These are phyloP conservation scores for Citrus sp. DNA, from an alignment of 345 rosid genomes.

Conservation along the genomic window DNA sequence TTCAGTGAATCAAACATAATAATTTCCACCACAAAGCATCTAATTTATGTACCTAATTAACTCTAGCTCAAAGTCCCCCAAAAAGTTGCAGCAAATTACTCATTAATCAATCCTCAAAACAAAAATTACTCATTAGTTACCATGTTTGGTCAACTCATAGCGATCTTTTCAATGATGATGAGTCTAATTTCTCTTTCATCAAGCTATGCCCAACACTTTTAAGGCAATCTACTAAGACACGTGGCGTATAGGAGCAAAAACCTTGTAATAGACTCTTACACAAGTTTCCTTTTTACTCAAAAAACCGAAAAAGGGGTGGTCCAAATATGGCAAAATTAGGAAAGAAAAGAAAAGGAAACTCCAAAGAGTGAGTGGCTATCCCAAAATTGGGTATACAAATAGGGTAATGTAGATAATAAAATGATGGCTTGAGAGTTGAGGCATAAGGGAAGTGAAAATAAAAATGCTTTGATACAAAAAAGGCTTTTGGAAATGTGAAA, in stretches of 20 bases:
- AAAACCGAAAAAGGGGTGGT: constrained; percentile 22
- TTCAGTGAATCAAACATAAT: background rate
- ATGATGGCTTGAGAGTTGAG: constrained; percentile 35
- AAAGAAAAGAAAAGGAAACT: background rate
- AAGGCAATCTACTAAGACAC: constrained; percentile 38
- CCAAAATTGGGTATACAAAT: background rate
- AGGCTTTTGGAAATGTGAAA: constrained; percentile 39
- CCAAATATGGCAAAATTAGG: constrained; percentile 15
- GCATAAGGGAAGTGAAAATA: constrained; percentile 28
- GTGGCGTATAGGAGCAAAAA: constrained; percentile 11
- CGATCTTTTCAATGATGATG: background rate
- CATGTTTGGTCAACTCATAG: constrained; percentile 9
- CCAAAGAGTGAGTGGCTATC: background rate
- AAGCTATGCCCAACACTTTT: constrained; percentile 32
- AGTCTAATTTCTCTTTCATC: constrained; percentile 23
- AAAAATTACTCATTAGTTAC: background rate
- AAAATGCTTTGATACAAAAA: background rate
- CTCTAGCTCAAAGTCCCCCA: background rate
- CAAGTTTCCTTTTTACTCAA: constrained; percentile 12
- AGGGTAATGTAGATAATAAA: background rate
- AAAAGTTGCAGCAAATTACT: background rate
- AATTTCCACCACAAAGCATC: background rate
- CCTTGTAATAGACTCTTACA: constrained; percentile 15
- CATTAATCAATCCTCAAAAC: background rate
- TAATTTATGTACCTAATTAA: background rate